Evolutionary conservation across 768 basidiomycete genomes (phyloP).

Genomic region (Aureoboletus auriporus): DNA sequence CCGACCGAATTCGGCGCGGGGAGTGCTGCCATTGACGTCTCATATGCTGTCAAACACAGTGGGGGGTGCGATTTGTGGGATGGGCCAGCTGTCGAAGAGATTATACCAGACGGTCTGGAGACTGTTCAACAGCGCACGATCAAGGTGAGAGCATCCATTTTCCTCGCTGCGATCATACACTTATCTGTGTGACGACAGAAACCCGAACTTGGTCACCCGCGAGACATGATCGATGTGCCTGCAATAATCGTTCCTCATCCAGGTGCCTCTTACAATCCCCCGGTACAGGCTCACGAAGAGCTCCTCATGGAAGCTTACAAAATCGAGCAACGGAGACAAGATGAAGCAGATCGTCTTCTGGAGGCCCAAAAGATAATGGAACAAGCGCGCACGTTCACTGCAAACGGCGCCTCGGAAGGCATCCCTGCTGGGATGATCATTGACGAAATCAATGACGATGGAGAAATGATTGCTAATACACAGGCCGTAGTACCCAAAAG

Average conservation of each 20-base stretch:
- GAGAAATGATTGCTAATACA: conserved; percentile 29
- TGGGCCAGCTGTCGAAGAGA: conserved; percentile 28
- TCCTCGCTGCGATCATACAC: not conserved
- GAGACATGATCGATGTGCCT: conserved; percentile 54
- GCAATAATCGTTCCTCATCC: conserved; percentile 71
- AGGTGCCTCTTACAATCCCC: conserved; percentile 89
- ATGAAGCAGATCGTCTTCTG: conserved; percentile 49
- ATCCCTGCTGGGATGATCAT: conserved; percentile 65
- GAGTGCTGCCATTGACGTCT: conserved; percentile 58
- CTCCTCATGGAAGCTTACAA: conserved; percentile 66
- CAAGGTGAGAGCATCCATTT: conserved; percentile 43
- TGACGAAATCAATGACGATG: conserved; percentile 42
- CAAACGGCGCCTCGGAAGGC: conserved; percentile 29
- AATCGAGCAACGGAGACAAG: conserved; percentile 55
- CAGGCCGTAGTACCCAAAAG: conserved; percentile 36
- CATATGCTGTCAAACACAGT: conserved; percentile 63
- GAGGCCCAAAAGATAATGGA: conserved; percentile 55
- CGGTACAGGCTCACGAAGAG: conserved; percentile 63
- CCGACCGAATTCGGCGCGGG: conserved; percentile 64
- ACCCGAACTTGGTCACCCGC: conserved; percentile 44
- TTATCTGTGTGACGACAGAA: conserved; percentile 33
- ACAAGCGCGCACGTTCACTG: conserved; percentile 36
- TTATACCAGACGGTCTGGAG: conserved; percentile 40
- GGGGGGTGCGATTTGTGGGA: conserved; percentile 68
- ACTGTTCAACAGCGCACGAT: conserved; percentile 37